Conservation (phyloP, 805 yeast genomes). For the Cyberlindnera americana region DNA sequence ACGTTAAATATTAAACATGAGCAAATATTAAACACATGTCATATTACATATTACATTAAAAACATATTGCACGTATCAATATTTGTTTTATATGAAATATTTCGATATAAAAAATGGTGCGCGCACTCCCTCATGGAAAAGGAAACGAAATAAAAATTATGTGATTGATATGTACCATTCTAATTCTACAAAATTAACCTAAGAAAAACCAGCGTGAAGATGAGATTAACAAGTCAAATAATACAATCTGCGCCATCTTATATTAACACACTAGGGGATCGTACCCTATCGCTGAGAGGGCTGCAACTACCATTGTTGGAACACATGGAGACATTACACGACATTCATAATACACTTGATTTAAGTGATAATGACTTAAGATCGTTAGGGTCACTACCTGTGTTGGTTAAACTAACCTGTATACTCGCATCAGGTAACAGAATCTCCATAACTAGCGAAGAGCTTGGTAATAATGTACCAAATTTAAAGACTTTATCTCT, state of each 20-base stretch:
- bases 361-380: slow-evolving; percentile 71
- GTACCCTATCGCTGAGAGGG: slow-evolving; percentile 40
- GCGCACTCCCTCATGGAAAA: too few species aligned
- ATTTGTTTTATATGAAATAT: too few species aligned
- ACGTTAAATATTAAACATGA: too few species aligned
- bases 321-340: slow-evolving; percentile 38
- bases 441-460: slow-evolving; percentile 40
- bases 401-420: slow-evolving; percentile 41
- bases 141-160: too few species aligned
- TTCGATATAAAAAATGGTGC: too few species aligned
- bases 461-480: slow-evolving; percentile 36
- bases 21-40: too few species aligned
- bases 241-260: slow-evolving; percentile 49
- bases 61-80: too few species aligned
- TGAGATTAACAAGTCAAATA: slow-evolving; percentile 55
- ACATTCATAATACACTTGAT: slow-evolving; percentile 55
- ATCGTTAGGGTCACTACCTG: slow-evolving; percentile 45
- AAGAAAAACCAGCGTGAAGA: too few species aligned
- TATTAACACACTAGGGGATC: slow-evolving; percentile 38
- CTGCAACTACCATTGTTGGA: slow-evolving; percentile 42
- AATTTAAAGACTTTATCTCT: slow-evolving; percentile 51
- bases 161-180: too few species aligned
- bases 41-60: too few species aligned
- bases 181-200: too few species aligned
- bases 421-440: slow-evolving; percentile 63